These are phyloP conservation scores for Plasmodium berghei DNA, from an alignment of 169 alveolate genomes.

Conservation along the genomic window DNA sequence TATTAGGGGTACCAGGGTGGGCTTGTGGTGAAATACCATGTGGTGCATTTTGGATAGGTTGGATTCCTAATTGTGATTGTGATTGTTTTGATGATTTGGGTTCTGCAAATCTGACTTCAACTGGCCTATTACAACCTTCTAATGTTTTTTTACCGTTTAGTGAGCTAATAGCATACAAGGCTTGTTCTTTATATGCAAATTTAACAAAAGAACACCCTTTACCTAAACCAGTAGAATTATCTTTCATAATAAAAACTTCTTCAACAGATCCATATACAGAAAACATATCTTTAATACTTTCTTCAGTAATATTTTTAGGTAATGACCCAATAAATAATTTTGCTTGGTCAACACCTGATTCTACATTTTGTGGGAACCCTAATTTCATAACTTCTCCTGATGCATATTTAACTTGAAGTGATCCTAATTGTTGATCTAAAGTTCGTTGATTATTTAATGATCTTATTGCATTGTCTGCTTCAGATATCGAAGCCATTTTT, in stretches of 20 bases:
- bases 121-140: slow-evolving; percentile 89
- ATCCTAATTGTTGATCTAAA: slow-evolving; percentile 88
- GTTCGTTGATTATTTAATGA: slow-evolving; percentile 86
- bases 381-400: slow-evolving; percentile 90
- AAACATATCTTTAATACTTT: slow-evolving; percentile 86
- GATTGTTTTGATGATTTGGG: slow-evolving; percentile 79
- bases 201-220: slow-evolving; percentile 93
- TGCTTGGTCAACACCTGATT: slow-evolving; percentile 85
- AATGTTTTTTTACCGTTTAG: slow-evolving; percentile 87
- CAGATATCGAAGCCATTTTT: slow-evolving; percentile 90
- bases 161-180: slow-evolving; percentile 88
- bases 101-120: slow-evolving; percentile 93
- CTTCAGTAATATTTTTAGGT: slow-evolving; percentile 89
- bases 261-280: slow-evolving; percentile 88
- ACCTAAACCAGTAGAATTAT: slow-evolving; percentile 87
- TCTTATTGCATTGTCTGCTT: slow-evolving; percentile 93
- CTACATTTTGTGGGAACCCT: slow-evolving; percentile 88
- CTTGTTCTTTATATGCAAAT: slow-evolving; percentile 92
- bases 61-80: slow-evolving; percentile 65
- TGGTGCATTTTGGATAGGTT: slow-evolving; percentile 55
- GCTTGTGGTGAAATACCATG: slow-evolving; percentile 70
- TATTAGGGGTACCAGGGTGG: slow-evolving; percentile 49
- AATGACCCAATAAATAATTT: slow-evolving; percentile 92
- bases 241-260: slow-evolving; percentile 91
- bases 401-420: slow-evolving; percentile 92